phyloP scores from a whole-genome alignment of 78 protist genomes.

The Capsaspora owczarzaki region DNA sequence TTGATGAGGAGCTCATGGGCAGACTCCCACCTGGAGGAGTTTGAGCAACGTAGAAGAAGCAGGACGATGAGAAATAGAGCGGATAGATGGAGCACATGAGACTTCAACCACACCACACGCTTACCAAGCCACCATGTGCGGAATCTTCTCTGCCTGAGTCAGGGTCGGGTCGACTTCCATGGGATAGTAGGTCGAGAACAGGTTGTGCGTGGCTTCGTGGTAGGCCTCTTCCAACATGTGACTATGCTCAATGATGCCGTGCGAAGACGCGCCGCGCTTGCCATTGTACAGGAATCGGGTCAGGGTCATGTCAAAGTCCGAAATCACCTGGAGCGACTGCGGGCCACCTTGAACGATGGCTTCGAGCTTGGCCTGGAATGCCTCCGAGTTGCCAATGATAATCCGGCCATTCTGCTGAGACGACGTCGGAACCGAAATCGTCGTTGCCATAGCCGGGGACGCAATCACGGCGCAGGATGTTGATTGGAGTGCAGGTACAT shows the following conservation, averaged over 20 bases:
- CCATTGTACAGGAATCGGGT: neutral
- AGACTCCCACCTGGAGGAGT: neutral
- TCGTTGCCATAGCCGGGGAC: no score
- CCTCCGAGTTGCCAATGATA: neutral
- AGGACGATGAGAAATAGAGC: no score
- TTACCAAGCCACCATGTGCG: constrained; percentile 21
- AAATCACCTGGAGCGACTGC: constrained; percentile 7
- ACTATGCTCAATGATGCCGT: constrained; percentile 2
- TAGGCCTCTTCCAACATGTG: neutral
- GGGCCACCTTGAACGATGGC: constrained; percentile 4
- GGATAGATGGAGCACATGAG: neutral
- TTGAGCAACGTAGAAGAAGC: no score
- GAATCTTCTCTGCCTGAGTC: constrained; percentile 15
- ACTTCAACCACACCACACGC: no score
- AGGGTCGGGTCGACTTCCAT: constrained; percentile 20
- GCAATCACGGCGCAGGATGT: no score
- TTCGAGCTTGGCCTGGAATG: neutral
- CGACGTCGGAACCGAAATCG: no score
- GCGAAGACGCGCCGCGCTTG: neutral
- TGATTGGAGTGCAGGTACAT: no score
- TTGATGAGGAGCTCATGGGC: neutral
- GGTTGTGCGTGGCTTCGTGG: neutral
- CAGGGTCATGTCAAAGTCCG: constrained; percentile 40
- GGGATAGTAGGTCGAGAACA: constrained; percentile 20
- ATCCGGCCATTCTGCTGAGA: no score